Conservation (phyloP, 179 eudicot genomes). For the Drosera spatulata region DNA sequence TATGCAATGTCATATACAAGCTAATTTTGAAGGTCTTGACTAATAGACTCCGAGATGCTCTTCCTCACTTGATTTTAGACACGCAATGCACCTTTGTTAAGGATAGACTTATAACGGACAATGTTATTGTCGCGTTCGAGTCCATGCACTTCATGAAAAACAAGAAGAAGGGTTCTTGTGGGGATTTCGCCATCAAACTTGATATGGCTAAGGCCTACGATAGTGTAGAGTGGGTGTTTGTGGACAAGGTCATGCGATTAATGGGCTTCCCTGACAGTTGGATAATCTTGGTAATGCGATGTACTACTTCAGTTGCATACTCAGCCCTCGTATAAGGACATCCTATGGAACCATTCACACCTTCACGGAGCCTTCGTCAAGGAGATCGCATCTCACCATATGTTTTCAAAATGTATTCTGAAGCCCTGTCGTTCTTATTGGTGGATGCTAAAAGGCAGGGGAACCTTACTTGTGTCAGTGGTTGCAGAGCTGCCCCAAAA, state of each 20-base stretch:
- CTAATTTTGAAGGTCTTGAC: background rate
- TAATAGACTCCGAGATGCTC: background rate
- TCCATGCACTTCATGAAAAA: background rate
- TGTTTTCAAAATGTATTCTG: background rate
- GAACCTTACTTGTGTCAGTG: background rate
- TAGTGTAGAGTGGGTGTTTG: constrained; percentile 1
- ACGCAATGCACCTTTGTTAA: background rate
- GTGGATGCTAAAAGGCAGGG: background rate
- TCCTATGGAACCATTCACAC: background rate
- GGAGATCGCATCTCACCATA: background rate
- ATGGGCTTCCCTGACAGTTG: background rate
- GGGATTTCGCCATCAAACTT: background rate
- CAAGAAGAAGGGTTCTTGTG: background rate
- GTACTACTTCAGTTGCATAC: background rate
- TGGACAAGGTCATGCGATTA: background rate
- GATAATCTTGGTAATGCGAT: background rate
- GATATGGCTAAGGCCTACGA: no score
- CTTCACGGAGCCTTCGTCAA: background rate
- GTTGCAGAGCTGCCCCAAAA: background rate
- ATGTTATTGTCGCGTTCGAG: background rate
- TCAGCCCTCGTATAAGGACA: background rate
- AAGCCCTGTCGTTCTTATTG: background rate
- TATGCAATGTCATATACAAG: no score
- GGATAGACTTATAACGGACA: no score
- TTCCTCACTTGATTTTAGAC: background rate